Conservation (phyloP, 2,329 filamentous ascomycete genomes). For the Drechslerella coelobrocha region DNA sequence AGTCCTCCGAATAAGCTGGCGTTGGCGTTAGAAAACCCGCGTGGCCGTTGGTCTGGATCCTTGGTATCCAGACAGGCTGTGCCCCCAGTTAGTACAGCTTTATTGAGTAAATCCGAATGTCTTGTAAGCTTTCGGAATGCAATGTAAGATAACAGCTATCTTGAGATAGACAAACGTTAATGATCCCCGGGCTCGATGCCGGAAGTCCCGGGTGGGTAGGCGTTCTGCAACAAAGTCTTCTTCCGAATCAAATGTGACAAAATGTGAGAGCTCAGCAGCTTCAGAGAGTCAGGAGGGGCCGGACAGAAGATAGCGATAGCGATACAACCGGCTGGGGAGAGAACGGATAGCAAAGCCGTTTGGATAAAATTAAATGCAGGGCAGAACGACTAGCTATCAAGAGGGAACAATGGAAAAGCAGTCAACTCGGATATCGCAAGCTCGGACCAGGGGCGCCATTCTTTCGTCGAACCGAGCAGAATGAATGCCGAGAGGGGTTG, state of each 20-base stretch:
- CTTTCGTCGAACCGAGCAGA: constrained; percentile 46
- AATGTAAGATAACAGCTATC: background rate
- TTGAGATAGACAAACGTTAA: background rate
- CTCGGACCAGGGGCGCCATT: constrained; percentile 48
- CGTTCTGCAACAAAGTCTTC: constrained; percentile 4
- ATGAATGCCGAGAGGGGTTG: constrained; percentile 18
- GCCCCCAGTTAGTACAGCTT: background rate
- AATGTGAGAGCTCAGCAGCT: background rate
- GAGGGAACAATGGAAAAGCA: constrained; percentile 45
- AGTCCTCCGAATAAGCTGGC: background rate
- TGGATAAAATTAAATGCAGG: constrained; percentile 9
- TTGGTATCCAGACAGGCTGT: background rate
- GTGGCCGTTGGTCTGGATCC: background rate
- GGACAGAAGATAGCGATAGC: background rate
- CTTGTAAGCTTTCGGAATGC: background rate
- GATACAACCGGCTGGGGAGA: background rate
- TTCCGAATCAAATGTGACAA: background rate
- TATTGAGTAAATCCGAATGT: background rate
- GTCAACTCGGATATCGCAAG: constrained; percentile 47
- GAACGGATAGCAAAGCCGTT: background rate
- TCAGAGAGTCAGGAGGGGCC: background rate
- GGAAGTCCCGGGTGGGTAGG: background rate
- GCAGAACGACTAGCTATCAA: constrained; percentile 31
- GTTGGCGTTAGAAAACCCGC: background rate
- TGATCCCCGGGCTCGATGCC: background rate